Percentiles rank a stretch among this genome's conserved stretches.
Conservation (phyloP, 2,329 filamentous ascomycete genomes). For the Huntiella abstrusa region DNA sequence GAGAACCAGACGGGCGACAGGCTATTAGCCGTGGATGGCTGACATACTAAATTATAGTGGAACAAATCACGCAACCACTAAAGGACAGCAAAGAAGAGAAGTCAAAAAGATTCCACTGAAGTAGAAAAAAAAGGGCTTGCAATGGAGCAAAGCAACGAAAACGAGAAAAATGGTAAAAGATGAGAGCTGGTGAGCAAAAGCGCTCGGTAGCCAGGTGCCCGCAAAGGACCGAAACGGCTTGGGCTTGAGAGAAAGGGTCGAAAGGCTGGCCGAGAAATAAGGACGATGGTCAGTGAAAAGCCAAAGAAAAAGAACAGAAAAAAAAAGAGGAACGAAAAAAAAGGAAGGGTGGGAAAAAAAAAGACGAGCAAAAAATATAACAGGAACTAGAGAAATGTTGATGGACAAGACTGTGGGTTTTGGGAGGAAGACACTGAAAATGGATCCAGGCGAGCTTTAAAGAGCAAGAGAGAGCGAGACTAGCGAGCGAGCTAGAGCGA, state of each 20-base stretch:
- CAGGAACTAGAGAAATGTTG: not conserved
- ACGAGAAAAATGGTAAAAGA: conserved; percentile 1
- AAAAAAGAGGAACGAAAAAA: conserved; percentile 1
- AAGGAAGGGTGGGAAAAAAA: not conserved
- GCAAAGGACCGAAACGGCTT: conserved; percentile 11
- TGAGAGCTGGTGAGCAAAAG: conserved; percentile 12
- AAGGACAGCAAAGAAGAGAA: conserved; percentile 1
- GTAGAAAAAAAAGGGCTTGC: conserved; percentile 2
- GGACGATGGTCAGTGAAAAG: conserved; percentile 8
- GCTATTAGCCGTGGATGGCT: too few relatives aligned
- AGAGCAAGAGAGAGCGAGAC: not conserved
- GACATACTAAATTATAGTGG: not conserved
- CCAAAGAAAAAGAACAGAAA: conserved; percentile 3
- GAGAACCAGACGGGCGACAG: too few relatives aligned
- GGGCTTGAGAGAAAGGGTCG: conserved; percentile 1
- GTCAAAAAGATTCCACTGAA: conserved; percentile 9
- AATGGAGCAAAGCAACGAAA: conserved; percentile 1
- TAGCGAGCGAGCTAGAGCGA: not conserved
- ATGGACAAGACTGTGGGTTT: not conserved
- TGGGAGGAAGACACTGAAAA: not conserved
- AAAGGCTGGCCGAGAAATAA: conserved; percentile 7
- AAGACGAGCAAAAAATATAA: not conserved
- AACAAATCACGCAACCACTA: conserved; percentile 8
- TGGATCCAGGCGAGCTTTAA: not conserved
- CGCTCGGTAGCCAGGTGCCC: conserved; percentile 12